Conservation (phyloP, 495 filamentous ascomycete genomes). For the Xylaria scruposa region DNA sequence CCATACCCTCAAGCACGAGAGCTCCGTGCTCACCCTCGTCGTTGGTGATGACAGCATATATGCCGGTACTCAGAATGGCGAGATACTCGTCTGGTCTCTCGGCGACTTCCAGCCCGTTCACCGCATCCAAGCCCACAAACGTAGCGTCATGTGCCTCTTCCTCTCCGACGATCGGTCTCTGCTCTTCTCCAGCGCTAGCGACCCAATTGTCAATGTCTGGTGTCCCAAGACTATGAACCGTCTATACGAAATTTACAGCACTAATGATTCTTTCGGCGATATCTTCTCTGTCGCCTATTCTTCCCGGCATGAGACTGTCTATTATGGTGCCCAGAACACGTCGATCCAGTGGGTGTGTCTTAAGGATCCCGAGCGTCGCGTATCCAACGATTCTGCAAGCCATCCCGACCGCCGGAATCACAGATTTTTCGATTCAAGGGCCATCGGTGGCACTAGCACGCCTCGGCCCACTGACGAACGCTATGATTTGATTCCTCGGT, state of each 20-base stretch:
- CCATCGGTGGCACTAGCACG: slow-evolving; percentile 79
- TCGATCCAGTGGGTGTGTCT: slow-evolving; percentile 76
- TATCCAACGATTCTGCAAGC: slow-evolving; percentile 65
- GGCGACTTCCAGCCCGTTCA: slow-evolving; percentile 80
- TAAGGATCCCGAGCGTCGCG: slow-evolving; percentile 54
- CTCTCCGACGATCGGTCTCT: slow-evolving; percentile 74
- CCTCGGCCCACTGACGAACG: slow-evolving; percentile 64
- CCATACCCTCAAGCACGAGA: slow-evolving; percentile 73
- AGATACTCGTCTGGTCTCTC: slow-evolving; percentile 89
- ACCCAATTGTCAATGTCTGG: slow-evolving; percentile 89
- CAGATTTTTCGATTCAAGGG: slow-evolving; percentile 92
- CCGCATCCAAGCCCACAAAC: slow-evolving; percentile 82
- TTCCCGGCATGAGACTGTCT: slow-evolving; percentile 75
- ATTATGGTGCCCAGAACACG: slow-evolving; percentile 93
- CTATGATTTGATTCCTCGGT: slow-evolving; percentile 59
- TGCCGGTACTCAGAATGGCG: slow-evolving; percentile 89
- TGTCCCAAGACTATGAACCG: slow-evolving; percentile 51
- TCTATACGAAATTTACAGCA: slow-evolving; percentile 91
- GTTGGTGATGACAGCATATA: slow-evolving; percentile 71
- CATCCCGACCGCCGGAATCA: slow-evolving; percentile 86
- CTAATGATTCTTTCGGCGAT: slow-evolving; percentile 88
- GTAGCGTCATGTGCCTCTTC: slow-evolving; percentile 85
- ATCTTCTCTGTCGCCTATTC: slow-evolving; percentile 94
- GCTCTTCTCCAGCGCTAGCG: slow-evolving; percentile 91
- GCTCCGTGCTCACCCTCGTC: slow-evolving; percentile 74